Conservation (phyloP, 345 rosid species). For the Turnera subulata region DNA sequence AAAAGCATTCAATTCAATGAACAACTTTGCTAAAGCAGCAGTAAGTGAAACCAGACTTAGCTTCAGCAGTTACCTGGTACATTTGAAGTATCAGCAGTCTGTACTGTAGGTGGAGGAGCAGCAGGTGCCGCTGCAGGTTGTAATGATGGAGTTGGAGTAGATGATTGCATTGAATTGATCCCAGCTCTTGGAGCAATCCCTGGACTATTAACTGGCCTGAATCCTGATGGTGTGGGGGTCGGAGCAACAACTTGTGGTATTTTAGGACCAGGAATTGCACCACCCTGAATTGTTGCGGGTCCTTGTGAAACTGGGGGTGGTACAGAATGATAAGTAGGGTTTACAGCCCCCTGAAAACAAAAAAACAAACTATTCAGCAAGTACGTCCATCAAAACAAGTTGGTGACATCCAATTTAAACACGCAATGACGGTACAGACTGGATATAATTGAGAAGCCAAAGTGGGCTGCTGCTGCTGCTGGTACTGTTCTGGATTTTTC, state of each 20-base stretch:
- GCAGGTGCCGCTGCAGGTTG: conserved; percentile 62
- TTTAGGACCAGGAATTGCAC: conserved; percentile 45
- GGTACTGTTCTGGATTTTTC: conserved; percentile 78
- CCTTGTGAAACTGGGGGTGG: conserved; percentile 50
- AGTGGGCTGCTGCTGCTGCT: conserved; percentile 45
- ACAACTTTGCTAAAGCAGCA: too few relatives aligned
- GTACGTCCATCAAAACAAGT: conserved; percentile 5
- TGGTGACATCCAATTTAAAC: conserved; percentile 4
- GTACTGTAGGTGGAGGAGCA: conserved; percentile 85
- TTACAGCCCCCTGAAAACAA: conserved; percentile 54
- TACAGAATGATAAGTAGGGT: conserved; percentile 47
- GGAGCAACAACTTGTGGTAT: conserved; percentile 61
- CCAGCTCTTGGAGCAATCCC: conserved; percentile 69
- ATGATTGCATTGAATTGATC: conserved; percentile 58
- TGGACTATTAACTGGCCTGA: conserved; percentile 55
- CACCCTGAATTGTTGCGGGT: conserved; percentile 45
- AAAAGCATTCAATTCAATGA: too few relatives aligned
- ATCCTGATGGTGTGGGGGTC: conserved; percentile 45
- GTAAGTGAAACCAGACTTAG: too few relatives aligned
- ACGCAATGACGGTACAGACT: conserved; percentile 36
- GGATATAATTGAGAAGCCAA: conserved; percentile 76
- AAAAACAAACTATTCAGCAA: conserved; percentile 13
- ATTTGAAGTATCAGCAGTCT: conserved; percentile 80
- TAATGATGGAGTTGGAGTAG: conserved; percentile 51
- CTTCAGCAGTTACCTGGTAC: conserved; percentile 56